Evolutionary conservation across 805 yeast genomes (phyloP).

Genomic region (Spencermartinsiella europaea): DNA sequence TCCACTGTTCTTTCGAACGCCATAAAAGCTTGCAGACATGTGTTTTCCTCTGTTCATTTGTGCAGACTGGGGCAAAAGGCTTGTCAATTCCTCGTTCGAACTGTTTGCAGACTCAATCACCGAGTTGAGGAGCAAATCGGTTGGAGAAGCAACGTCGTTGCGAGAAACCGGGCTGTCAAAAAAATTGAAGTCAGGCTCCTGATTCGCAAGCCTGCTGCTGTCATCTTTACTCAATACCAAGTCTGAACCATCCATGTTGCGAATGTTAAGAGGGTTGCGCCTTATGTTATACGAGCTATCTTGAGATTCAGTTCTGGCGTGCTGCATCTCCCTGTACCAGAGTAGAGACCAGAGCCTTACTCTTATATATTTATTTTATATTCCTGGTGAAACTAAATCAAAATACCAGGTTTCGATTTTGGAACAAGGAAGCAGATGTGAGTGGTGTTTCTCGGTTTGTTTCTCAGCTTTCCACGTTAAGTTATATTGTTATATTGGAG

Average conservation of each 20-base stretch:
- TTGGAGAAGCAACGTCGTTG: neutral
- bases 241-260: constrained; percentile 31
- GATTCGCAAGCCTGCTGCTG: neutral
- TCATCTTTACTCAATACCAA: constrained; percentile 18
- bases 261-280: constrained; percentile 33
- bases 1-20: too few species aligned
- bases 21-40: too few species aligned
- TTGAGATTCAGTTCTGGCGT: constrained; percentile 21
- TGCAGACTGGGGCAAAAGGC: neutral
- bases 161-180: neutral
- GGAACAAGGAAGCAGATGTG: neutral
- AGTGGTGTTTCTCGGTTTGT: neutral
- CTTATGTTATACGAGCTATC: constrained; percentile 26
- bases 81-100: neutral
- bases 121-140: neutral
- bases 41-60: neutral
- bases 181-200: neutral
- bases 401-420: neutral
- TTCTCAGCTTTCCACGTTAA: too few species aligned
- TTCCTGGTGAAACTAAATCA: neutral
- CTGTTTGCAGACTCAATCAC: neutral
- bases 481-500: too few species aligned
- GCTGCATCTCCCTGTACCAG: constrained; percentile 22
- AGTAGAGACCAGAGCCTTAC: too few species aligned
- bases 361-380: neutral